Base-by-base conservation (phyloP, 2,329 filamentous ascomycete genomes). In the Stagonosporopsis vannaccii region DNA sequence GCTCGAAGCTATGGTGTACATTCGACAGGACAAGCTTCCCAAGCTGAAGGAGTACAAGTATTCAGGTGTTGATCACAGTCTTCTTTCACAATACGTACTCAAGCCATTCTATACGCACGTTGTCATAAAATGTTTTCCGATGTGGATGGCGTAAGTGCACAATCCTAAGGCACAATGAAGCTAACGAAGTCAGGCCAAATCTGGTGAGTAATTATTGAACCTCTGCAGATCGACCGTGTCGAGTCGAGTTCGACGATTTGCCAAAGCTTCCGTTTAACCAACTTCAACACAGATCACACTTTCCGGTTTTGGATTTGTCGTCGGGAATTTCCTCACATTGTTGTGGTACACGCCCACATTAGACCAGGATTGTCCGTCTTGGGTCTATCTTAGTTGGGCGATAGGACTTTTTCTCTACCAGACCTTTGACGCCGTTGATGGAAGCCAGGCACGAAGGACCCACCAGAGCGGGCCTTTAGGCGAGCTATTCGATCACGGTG, bases 41-140 rank as follows among this genome's bases (percentile, higher is more conserved):
- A 91, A 91, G 75, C 87, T 99, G 69, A 91, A 90, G 78, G 85
- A 93, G 78, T 99, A 99, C 87, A 95, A 96, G 79, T 99, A 99
- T 84, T 91, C 90, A 36, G 86, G 87, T 54, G 90, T 98, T 70
- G 95, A 99, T 79, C 90, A 90, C 77, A 97, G 92, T 57, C 82
- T 97, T 59, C 83, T 92, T 36, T 97, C 93, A 63, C 91, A 89
- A 77, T 98, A 97, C 81, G 86, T 99, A 63, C 82, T 99, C 70
- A 98, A 99, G 83, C 95, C 95, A 7, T 99, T 98, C 80, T 99
- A 98, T 83, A 96, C 88, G 72, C 89, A 96, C 79, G 84, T 95
- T 65, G 94, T 96, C 71, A 97, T 99, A 81, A 88, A 94, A 62
- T 90, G 89, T 79, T 98, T 99, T 75, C 95, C 95, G 40, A 90